Percentiles rank a stretch among this genome's conserved stretches.
Evolutionary conservation across 2,329 filamentous ascomycete genomes (phyloP).

Genomic region (Drechslera avenae): DNA sequence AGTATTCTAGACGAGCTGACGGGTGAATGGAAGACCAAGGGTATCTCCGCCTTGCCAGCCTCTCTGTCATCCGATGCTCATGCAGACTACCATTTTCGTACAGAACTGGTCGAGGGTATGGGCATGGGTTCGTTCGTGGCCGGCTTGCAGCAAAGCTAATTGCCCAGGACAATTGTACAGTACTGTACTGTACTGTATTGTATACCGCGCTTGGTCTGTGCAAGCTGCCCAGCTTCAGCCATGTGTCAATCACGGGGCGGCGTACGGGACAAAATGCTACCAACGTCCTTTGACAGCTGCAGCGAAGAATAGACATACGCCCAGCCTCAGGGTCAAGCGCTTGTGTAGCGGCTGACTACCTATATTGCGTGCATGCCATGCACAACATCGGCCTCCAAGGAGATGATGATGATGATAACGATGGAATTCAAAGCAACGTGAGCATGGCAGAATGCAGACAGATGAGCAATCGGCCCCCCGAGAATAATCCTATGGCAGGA

Average conservation of each 20-base stretch:
- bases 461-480: slow-evolving; percentile 20
- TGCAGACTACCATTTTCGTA: slow-evolving; percentile 1
- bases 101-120: background rate
- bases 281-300: slow-evolving; percentile 10
- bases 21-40: slow-evolving; percentile 13
- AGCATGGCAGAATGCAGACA: slow-evolving; percentile 9
- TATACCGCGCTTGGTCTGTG: slow-evolving; percentile 6
- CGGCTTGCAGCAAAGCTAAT: background rate
- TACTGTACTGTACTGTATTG: too few species aligned
- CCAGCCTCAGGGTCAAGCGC: slow-evolving; percentile 5
- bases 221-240: background rate
- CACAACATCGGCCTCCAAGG: slow-evolving; percentile 24
- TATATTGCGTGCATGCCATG: slow-evolving; percentile 14
- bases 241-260: background rate
- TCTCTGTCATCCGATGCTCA: slow-evolving; percentile 1
- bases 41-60: slow-evolving; percentile 20
- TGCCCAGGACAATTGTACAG: background rate
- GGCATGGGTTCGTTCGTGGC: slow-evolving; percentile 7
- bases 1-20: slow-evolving; percentile 28
- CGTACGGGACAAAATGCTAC: background rate
- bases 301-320: slow-evolving; percentile 3
- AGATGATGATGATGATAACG: too few species aligned
- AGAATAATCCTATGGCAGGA: slow-evolving; percentile 15
- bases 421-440: slow-evolving; percentile 16
- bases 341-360: slow-evolving; percentile 11